phyloP scores from a whole-genome alignment of 225 moss, liverwort and hornwort genomes.

The Bryum argenteum region DNA sequence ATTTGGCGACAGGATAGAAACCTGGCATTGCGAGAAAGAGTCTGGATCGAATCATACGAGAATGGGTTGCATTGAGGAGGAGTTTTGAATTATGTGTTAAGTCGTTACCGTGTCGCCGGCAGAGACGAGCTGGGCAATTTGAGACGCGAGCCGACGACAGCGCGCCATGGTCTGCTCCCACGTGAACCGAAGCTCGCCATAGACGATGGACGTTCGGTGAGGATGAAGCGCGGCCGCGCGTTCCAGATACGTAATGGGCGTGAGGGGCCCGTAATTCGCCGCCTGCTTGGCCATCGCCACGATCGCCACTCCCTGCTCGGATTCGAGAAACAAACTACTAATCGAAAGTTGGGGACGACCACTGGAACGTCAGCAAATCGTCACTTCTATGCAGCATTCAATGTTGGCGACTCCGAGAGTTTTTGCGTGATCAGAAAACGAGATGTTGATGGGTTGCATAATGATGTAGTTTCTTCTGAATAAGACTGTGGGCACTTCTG shows the following conservation, averaged over 20 bases:
- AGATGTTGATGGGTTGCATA: too few relatives aligned
- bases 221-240: constrained; percentile 53
- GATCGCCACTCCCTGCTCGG: background rate
- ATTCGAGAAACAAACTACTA: too few relatives aligned
- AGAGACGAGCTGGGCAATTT: constrained; percentile 39
- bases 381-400: too few relatives aligned
- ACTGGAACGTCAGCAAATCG: too few relatives aligned
- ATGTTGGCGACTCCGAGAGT: too few relatives aligned
- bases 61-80: too few relatives aligned
- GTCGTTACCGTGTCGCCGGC: constrained; percentile 45
- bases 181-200: constrained; percentile 60
- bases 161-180: constrained; percentile 74
- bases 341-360: too few relatives aligned
- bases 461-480: too few relatives aligned
- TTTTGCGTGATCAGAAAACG: too few relatives aligned
- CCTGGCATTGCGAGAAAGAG: constrained; percentile 11
- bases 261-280: constrained; percentile 61
- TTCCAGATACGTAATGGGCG: constrained; percentile 63
- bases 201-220: constrained; percentile 58
- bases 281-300: constrained; percentile 45
- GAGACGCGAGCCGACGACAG: constrained; percentile 67
- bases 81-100: too few relatives aligned
- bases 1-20: constrained; percentile 54
- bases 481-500: too few relatives aligned
- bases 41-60: too few relatives aligned